Conservation (phyloP, 169 alveolate genomes). For the Babesia ovata region DNA sequence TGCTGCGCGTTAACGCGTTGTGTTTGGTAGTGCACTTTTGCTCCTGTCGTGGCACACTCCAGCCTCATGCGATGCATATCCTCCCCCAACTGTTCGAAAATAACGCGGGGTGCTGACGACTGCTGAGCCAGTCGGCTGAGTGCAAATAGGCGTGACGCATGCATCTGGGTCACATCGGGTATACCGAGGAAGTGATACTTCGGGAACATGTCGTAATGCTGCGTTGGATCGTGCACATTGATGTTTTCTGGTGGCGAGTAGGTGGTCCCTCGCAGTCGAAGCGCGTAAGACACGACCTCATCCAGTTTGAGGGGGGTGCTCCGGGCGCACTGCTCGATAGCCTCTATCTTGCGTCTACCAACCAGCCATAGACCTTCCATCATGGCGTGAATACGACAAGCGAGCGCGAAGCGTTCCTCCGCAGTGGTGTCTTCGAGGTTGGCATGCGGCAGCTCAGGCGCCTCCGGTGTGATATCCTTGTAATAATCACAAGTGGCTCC, state of each 20-base stretch:
- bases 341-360: constrained; percentile 69
- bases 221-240: constrained; percentile 71
- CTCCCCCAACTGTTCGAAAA: constrained; percentile 65
- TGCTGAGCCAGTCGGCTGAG: constrained; percentile 63
- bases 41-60: constrained; percentile 28
- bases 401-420: constrained; percentile 63
- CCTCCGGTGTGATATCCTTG: not conserved
- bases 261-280: constrained; percentile 72
- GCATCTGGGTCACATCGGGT: constrained; percentile 74
- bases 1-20: constrained; percentile 37
- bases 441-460: not conserved
- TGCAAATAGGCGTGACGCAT: constrained; percentile 71
- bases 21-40: constrained; percentile 53
- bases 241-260: constrained; percentile 80
- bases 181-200: constrained; percentile 77
- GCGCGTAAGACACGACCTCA: constrained; percentile 70
- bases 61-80: constrained; percentile 42
- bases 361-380: constrained; percentile 80
- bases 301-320: constrained; percentile 63
- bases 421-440: not conserved
- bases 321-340: constrained; percentile 60
- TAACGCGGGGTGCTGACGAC: constrained; percentile 73
- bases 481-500: not conserved
- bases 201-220: constrained; percentile 76
- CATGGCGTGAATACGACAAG: constrained; percentile 53